phyloP scores from a whole-genome alignment of 2,329 filamentous ascomycete genomes.

The Lecanicillium sp. region DNA sequence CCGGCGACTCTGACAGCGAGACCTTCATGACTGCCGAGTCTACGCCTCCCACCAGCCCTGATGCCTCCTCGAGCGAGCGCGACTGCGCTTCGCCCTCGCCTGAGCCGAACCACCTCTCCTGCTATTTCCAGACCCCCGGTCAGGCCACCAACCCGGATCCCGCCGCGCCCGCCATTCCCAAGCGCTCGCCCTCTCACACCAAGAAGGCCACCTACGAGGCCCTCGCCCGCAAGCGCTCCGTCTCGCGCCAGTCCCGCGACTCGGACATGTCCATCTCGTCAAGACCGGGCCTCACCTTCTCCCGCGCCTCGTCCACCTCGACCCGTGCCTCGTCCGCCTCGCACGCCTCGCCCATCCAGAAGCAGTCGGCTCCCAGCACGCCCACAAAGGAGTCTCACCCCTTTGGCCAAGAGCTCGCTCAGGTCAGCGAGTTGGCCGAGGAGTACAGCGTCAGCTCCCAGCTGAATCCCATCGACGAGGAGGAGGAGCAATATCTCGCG shows the following conservation, averaged over 20 bases:
- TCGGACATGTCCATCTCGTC: slow-evolving; percentile 48
- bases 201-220: slow-evolving; percentile 75
- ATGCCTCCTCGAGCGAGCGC: slow-evolving; percentile 52
- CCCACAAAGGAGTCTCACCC: slow-evolving; percentile 51
- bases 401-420: slow-evolving; percentile 82
- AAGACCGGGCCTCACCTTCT: slow-evolving; percentile 51
- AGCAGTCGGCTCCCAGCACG: slow-evolving; percentile 19
- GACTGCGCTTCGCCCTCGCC: slow-evolving; percentile 49
- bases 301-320: slow-evolving; percentile 51
- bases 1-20: slow-evolving; percentile 66
- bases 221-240: slow-evolving; percentile 59
- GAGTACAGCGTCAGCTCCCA: slow-evolving; percentile 65
- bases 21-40: slow-evolving; percentile 38
- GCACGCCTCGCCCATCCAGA: slow-evolving; percentile 31
- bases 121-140: slow-evolving; percentile 54
- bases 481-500: slow-evolving; percentile 61
- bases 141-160: slow-evolving; percentile 38
- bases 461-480: slow-evolving; percentile 61
- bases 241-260: slow-evolving; percentile 52
- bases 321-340: slow-evolving; percentile 46
- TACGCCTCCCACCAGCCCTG: slow-evolving; percentile 63
- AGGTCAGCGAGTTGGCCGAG: slow-evolving; percentile 89
- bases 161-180: slow-evolving; percentile 62
- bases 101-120: slow-evolving; percentile 61
- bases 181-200: slow-evolving; percentile 78